These are phyloP conservation scores for Venturia carpophila DNA, from an alignment of 2,329 filamentous ascomycete genomes.

Conservation along the genomic window DNA sequence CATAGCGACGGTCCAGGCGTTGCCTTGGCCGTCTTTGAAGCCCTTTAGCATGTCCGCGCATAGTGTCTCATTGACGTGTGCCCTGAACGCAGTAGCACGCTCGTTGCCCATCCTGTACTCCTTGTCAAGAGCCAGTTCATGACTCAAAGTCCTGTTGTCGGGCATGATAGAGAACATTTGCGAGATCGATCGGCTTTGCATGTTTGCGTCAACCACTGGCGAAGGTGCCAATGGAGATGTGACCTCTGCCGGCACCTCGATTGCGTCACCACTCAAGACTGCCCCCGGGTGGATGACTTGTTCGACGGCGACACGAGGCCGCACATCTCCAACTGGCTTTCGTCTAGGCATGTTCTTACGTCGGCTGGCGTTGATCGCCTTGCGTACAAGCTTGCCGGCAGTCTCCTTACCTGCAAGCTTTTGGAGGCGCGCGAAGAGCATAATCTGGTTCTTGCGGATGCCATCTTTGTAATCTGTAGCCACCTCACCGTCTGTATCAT, in stretches of 20 bases:
- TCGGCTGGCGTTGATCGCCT: conserved; percentile 65
- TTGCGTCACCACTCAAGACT: conserved; percentile 31
- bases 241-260: conserved; percentile 46
- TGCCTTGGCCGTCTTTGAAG: conserved; percentile 57
- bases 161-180: conserved; percentile 56
- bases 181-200: conserved; percentile 38
- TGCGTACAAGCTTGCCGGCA: conserved; percentile 64
- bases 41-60: conserved; percentile 54
- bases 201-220: conserved; percentile 25
- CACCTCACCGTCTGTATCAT: conserved; percentile 64
- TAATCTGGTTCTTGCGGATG: conserved; percentile 72
- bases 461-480: conserved; percentile 70
- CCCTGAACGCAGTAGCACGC: conserved; percentile 49
- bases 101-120: conserved; percentile 61
- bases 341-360: conserved; percentile 49
- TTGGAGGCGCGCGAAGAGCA: conserved; percentile 72
- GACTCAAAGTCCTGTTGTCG: conserved; percentile 65
- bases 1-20: conserved; percentile 61
- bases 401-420: conserved; percentile 63
- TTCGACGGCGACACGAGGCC: conserved; percentile 56
- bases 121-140: conserved; percentile 72
- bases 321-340: conserved; percentile 61
- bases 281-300: conserved; percentile 29
- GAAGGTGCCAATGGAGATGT: conserved; percentile 40
- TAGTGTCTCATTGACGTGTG: conserved; percentile 52